Base-by-base conservation (phyloP, 768 basidiomycete species). In the Mycena maculata region DNA sequence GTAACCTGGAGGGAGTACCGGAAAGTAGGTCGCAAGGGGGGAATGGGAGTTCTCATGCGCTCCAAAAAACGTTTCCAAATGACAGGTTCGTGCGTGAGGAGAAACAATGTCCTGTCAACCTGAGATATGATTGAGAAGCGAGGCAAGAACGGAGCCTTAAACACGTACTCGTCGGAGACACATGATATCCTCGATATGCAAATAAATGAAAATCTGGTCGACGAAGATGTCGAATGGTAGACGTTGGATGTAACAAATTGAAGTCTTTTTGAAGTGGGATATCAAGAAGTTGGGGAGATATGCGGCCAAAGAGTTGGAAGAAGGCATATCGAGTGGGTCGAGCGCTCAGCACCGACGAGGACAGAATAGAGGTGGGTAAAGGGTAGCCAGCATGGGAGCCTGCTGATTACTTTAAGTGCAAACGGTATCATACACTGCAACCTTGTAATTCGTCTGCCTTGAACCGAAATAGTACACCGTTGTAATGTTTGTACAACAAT, bases 61-160 rank as follows among this genome's bases (percentile, higher is more conserved):
- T 79, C 75, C 63, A 92, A 78, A 65, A 90, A 86, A 20, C 85
- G 85, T 74, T 88, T 90, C 91, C 91, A 92, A 42, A 92, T 87
- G 49, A 86, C 77, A 20, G 90, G 85, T 68, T 91, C 86, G 62
- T 91, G 88, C 0, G 90, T 90, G 63, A 92, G 81, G 31, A 87
- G 75, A 71, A 86, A 90, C 70, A 88, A 88, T 4, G 83, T 73
- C 70, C 83, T 88, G 79, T 83, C 87, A 31, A 88, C 86, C 91
- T 90, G 63, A 3, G 25, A 18, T 1, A 36, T 36, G 13, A 36
- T 36, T 36, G 13, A 36, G 13, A 13, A 36, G 33, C 8, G 33
- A 7, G 33, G 13, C n/a, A n/a, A 22, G 13, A 42, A 16, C 33
- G 54, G 12, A 22, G 44, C 9, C 25, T 16, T 22, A 31, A 48